Conservation (phyloP, 208 protist species). For the Pavlovales sp. region DNA sequence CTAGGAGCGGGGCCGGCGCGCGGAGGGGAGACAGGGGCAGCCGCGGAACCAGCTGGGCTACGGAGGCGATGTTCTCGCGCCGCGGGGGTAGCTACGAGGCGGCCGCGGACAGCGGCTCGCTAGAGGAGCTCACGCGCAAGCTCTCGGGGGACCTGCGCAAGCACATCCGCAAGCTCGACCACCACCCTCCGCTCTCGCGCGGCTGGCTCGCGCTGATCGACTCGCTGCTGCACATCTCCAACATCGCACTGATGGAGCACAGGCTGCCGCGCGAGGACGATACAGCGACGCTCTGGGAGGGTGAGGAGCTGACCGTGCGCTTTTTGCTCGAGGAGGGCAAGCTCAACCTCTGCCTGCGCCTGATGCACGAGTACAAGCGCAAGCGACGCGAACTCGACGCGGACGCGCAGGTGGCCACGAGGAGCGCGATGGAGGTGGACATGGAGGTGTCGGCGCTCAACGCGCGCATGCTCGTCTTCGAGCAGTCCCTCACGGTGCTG, state of each 20-base stretch:
- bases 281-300: not conserved
- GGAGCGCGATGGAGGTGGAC: no score
- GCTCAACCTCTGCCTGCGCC: conserved; percentile 4
- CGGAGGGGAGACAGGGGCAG: no score
- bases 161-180: not conserved
- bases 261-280: not conserved
- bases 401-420: not conserved
- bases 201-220: not conserved
- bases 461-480: not conserved
- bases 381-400: not conserved
- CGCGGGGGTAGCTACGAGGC: not conserved
- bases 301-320: conserved; percentile 9
- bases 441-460: not conserved
- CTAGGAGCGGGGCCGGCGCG: no score
- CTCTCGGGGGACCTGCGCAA: not conserved
- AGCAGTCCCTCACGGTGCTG: not conserved
- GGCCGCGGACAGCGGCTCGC: not conserved
- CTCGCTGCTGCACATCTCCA: not conserved
- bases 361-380: conserved; percentile 1
- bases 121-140: not conserved
- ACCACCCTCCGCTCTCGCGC: not conserved
- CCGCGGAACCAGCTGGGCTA: no score
- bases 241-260: conserved; percentile 19
- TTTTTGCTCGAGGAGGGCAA: conserved; percentile 17
- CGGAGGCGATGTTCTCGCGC: not conserved